These are phyloP conservation scores for Eucalyptus polyanthemos DNA, from an alignment of 345 rosid genomes.

Conservation along the genomic window DNA sequence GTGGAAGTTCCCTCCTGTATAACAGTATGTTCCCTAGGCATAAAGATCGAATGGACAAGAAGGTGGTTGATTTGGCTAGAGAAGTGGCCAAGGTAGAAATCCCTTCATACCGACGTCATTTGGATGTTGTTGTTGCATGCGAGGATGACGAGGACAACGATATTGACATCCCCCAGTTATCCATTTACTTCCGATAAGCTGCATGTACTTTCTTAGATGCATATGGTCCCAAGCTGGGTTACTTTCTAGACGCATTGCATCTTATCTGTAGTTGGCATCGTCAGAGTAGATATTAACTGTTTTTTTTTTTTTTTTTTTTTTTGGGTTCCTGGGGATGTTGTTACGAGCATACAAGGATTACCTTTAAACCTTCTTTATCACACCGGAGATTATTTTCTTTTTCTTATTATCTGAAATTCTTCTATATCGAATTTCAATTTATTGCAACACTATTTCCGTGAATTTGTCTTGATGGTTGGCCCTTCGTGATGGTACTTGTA, in stretches of 20 bases:
- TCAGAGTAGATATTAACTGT: background rate
- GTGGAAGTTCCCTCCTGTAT: constrained; percentile 76
- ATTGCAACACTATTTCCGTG: background rate
- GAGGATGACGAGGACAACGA: constrained; percentile 82
- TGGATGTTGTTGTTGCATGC: constrained; percentile 91
- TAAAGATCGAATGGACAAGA: constrained; percentile 71
- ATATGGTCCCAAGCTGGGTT: background rate
- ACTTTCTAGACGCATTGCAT: background rate
- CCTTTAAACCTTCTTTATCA: background rate
- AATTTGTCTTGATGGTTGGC: background rate
- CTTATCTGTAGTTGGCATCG: background rate
- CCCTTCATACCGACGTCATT: constrained; percentile 56
- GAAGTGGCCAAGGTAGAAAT: constrained; percentile 81
- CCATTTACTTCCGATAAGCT: constrained; percentile 56
- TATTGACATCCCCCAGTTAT: constrained; percentile 78
- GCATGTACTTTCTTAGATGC: background rate
- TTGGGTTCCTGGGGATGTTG: background rate
- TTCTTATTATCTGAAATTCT: background rate
- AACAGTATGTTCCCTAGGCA: constrained; percentile 88
- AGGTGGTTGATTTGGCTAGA: constrained; percentile 66
- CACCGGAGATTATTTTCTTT: background rate
- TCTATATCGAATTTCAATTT: background rate
- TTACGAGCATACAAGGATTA: background rate
- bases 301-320: background rate
- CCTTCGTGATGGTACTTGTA: background rate